Conservation (phyloP, 352 stramenopile genomes). For the Phytophthora sp. region DNA sequence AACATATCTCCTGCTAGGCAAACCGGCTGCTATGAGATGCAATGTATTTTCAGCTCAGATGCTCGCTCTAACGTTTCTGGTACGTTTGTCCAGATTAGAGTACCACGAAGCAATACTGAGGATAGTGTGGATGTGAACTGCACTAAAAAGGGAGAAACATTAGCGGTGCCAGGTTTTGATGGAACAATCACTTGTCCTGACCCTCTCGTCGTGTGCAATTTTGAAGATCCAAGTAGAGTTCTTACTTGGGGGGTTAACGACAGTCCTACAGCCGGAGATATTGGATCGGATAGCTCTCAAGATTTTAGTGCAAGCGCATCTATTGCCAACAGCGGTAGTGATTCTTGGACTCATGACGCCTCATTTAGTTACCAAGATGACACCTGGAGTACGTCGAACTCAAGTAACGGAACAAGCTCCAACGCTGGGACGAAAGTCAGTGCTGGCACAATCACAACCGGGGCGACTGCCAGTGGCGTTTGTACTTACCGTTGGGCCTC, state of each 20-base stretch:
- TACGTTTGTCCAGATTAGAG: slow-evolving; percentile 42
- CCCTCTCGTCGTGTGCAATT: slow-evolving; percentile 57
- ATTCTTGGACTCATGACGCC: no score
- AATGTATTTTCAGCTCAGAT: slow-evolving; percentile 37
- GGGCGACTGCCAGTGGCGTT: not conserved
- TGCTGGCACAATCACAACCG: not conserved
- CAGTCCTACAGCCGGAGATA: no score
- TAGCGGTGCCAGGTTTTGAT: slow-evolving; percentile 53
- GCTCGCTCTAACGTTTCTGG: no score
- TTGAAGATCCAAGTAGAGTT: slow-evolving; percentile 1
- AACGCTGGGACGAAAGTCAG: not conserved
- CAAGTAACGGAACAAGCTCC: not conserved
- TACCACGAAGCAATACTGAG: slow-evolving; percentile 27
- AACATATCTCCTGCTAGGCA: slow-evolving; percentile 46
- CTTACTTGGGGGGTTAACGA: no score
- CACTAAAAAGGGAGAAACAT: slow-evolving; percentile 40
- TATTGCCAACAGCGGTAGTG: no score
- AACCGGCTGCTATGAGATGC: slow-evolving; percentile 72
- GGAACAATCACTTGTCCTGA: slow-evolving; percentile 71
- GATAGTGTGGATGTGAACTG: slow-evolving; percentile 48
- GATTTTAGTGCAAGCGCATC: no score
- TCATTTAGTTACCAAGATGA: not conserved
- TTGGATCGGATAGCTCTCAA: no score
- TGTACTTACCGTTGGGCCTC: not conserved
- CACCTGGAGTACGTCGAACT: not conserved